These are phyloP conservation scores for Schizonepeta tenuifolia DNA, from an alignment of 257 asterid species.

Conservation along the genomic window DNA sequence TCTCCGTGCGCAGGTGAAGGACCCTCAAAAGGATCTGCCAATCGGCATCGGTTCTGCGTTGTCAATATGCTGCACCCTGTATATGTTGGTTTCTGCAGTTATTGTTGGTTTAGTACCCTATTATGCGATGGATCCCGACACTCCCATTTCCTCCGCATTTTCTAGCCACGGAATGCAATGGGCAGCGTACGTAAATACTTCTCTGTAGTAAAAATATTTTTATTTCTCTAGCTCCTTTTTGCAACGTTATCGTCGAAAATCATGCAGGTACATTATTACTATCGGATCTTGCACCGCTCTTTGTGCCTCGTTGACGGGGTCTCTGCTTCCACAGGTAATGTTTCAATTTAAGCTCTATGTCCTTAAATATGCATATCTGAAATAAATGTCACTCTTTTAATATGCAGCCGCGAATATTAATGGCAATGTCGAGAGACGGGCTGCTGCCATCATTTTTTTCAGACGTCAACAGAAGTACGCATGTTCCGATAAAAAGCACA, in stretches of 20 bases:
- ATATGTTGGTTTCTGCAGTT: slow-evolving; percentile 90
- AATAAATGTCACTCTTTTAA: not conserved
- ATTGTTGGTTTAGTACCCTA: slow-evolving; percentile 92
- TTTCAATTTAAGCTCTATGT: slow-evolving; percentile 3
- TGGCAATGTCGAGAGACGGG: slow-evolving; percentile 99
- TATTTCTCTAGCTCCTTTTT: slow-evolving; percentile 8
- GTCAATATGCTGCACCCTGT: slow-evolving; percentile 75
- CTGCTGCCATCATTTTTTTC: slow-evolving; percentile 92
- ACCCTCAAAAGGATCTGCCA: slow-evolving; percentile 88
- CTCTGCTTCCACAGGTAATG: slow-evolving; percentile 87
- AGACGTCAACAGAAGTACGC: slow-evolving; percentile 70
- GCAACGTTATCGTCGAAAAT: slow-evolving; percentile 16
- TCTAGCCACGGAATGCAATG: slow-evolving; percentile 67
- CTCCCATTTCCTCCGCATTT: slow-evolving; percentile 92
- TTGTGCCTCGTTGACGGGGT: slow-evolving; percentile 89
- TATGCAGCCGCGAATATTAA: slow-evolving; percentile 81
- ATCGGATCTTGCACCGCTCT: slow-evolving; percentile 89
- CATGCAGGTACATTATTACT: slow-evolving; percentile 64
- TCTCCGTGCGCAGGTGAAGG: slow-evolving; percentile 61
- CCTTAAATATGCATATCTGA: not conserved
- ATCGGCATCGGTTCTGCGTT: slow-evolving; percentile 77
- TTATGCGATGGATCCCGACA: slow-evolving; percentile 88
- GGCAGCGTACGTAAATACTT: slow-evolving; percentile 76
- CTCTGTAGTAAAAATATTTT: not conserved
- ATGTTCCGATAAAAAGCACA: slow-evolving; percentile 89